Evolutionary conservation across 345 rosid genomes (phyloP), one percentile per base, ranked within the genome.

Genomic region (Aquilaria sinensis): DNA sequence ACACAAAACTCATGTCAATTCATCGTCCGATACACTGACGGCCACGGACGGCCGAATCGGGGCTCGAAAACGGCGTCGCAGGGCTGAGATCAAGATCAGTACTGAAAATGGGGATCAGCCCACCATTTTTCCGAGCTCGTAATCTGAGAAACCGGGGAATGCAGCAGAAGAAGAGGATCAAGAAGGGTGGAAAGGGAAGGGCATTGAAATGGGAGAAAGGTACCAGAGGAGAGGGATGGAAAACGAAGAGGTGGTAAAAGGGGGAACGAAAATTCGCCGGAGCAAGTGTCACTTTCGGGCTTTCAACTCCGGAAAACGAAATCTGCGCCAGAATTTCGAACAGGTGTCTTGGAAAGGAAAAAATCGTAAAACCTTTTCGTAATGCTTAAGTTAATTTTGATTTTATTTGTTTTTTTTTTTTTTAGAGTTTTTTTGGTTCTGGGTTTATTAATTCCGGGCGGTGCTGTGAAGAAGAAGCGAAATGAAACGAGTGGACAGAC

Each of bases 301-400:
- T 47, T 43, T 37, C 30, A 47, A 62, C 64, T 31, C 64, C 58
- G 16, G 61, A 65, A 3, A 60, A 47, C 61, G 69, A 67, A 67
- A 63, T 47, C 65, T 12, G 43, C 10, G 53, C 58, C 62, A 61
- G 9, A 57, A 51, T 61, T 67, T 43, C 70, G 75, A 65, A 67
- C 65, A 60, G 46, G 57, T 51, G 57, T 50, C 4, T 9, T 16
- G 13, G 32, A 16, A 63, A 5, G 2, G 15, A 57, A n/a, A 56
- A 32, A 30, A 54, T 10, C 16, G 6, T 9, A 11, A 9, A 15
- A 13, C 47, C 5, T 29, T n/a, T 11, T 13, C 11, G 34, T 29
- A 12, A 34, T 34, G 74, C 68, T 69, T 69, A 54, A 55, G 52
- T 67, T 37, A 37, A 37, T 37, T 37, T 37, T 37, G 7, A 37